A percentile compares a stretch with the other conserved stretches of the same genome.
Conservation (phyloP, 768 basidiomycete species). For the Trametes punicea region DNA sequence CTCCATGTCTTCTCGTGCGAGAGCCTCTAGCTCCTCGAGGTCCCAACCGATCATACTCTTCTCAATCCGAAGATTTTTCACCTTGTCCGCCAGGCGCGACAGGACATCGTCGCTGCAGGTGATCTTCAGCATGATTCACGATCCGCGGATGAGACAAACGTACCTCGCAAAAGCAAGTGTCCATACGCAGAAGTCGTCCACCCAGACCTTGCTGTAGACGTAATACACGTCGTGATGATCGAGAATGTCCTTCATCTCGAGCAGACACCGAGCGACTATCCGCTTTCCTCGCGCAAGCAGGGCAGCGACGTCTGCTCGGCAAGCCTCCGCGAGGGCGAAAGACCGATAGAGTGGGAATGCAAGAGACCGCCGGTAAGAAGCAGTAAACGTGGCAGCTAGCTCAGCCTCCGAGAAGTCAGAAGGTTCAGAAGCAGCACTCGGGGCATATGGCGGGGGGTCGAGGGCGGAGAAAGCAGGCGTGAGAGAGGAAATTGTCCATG, state of each 20-base stretch:
- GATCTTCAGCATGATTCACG: not conserved
- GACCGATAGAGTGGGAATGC: constrained; percentile 80
- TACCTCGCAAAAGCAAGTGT: constrained; percentile 67
- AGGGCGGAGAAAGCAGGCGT: constrained; percentile 81
- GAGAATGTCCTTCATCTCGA: constrained; percentile 70
- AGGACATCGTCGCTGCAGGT: constrained; percentile 54
- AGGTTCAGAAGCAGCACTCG: not conserved
- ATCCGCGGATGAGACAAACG: constrained; percentile 23
- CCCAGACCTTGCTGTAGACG: constrained; percentile 84
- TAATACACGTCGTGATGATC: constrained; percentile 86
- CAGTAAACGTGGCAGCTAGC: constrained; percentile 47
- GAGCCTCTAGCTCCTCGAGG: constrained; percentile 62
- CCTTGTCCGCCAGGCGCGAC: constrained; percentile 39
- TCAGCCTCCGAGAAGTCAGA: constrained; percentile 39
- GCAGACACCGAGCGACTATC: constrained; percentile 56
- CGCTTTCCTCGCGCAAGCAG: constrained; percentile 61
- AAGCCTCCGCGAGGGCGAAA: constrained; percentile 67
- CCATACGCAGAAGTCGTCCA: constrained; percentile 87
- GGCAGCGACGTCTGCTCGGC: constrained; percentile 58
- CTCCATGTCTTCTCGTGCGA: constrained; percentile 38
- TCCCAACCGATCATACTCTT: constrained; percentile 68
- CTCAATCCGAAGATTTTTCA: constrained; percentile 41
- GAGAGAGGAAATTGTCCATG: constrained; percentile 77
- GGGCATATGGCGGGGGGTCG: constrained; percentile 57
- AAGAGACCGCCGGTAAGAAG: constrained; percentile 72